phyloP scores from a whole-genome alignment of 2,329 filamentous ascomycete genomes.

The Hortaea werneckii region DNA sequence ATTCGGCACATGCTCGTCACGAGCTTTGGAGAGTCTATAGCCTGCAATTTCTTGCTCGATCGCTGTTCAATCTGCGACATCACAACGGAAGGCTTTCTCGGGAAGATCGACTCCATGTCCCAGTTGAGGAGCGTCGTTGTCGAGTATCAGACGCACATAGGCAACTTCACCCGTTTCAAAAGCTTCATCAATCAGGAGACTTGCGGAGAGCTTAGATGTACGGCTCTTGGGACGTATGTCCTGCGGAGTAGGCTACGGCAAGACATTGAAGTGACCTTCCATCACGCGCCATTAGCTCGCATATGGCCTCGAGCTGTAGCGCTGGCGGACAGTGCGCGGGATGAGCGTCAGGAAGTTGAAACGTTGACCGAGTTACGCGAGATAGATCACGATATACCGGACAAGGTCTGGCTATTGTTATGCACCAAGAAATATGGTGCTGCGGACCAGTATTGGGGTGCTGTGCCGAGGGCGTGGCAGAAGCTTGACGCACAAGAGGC shows the following conservation, averaged over 20 bases:
- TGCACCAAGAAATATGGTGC: background rate
- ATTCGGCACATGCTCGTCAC: constrained; percentile 4
- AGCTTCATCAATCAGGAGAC: background rate
- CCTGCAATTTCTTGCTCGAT: constrained; percentile 2
- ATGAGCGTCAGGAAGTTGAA: constrained; percentile 70
- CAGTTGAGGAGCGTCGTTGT: constrained; percentile 4
- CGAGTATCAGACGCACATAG: constrained; percentile 2
- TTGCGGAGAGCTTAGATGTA: background rate
- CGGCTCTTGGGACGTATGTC: background rate
- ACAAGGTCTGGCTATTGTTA: constrained; percentile 3
- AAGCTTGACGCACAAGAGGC: background rate
- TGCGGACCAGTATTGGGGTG: background rate
- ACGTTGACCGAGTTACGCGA: constrained; percentile 40
- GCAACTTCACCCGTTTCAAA: constrained; percentile 1
- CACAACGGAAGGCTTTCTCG: constrained; percentile 1
- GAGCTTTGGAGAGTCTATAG: constrained; percentile 7
- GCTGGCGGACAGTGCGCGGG: constrained; percentile 35
- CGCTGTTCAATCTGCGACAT: constrained; percentile 5
- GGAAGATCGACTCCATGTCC: constrained; percentile 2
- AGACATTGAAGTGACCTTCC: constrained; percentile 3
- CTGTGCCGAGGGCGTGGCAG: background rate
- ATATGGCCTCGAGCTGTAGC: constrained; percentile 41
- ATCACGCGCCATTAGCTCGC: constrained; percentile 1
- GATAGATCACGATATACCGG: background rate
- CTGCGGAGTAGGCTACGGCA: background rate